phyloP scores from a whole-genome alignment of 805 yeast genomes.

The Tetrapisispora nanseiensis region DNA sequence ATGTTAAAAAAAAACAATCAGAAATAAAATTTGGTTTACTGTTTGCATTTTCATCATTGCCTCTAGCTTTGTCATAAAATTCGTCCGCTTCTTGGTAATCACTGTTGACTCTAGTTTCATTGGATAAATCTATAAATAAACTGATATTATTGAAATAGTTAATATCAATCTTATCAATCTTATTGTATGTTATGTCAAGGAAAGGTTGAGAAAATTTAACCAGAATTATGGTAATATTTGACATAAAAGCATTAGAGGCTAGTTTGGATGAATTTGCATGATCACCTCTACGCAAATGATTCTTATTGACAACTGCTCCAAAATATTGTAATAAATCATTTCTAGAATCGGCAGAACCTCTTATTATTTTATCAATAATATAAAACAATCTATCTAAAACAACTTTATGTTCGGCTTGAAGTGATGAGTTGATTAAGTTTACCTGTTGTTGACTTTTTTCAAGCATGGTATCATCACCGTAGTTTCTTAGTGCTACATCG shows the following conservation, averaged over 20 bases:
- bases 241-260: constrained; percentile 74
- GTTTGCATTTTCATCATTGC: constrained; percentile 14
- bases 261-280: constrained; percentile 60
- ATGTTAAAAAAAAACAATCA: constrained; percentile 73
- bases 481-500: constrained; percentile 41
- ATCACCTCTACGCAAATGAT: constrained; percentile 80
- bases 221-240: constrained; percentile 59
- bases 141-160: constrained; percentile 50
- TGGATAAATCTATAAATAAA: constrained; percentile 52
- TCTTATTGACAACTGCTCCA: constrained; percentile 63
- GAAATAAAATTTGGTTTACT: constrained; percentile 66
- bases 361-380: constrained; percentile 61
- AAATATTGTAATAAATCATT: constrained; percentile 56
- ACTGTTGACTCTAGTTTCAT: constrained; percentile 77
- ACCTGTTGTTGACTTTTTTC: constrained; percentile 35
- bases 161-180: constrained; percentile 67
- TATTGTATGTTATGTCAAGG: constrained; percentile 52
- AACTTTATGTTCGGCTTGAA: constrained; percentile 54
- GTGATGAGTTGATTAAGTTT: constrained; percentile 43
- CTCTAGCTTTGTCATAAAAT: constrained; percentile 36
- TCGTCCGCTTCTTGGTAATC: constrained; percentile 61
- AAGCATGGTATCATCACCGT: constrained; percentile 19
- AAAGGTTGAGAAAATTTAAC: constrained; percentile 77
- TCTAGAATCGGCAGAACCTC: constrained; percentile 63
- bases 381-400: constrained; percentile 54